Percentiles rank a stretch among this genome's conserved stretches.
Evolutionary conservation across 345 rosid genomes (phyloP).

Genomic region (Bruguiera sexangula): DNA sequence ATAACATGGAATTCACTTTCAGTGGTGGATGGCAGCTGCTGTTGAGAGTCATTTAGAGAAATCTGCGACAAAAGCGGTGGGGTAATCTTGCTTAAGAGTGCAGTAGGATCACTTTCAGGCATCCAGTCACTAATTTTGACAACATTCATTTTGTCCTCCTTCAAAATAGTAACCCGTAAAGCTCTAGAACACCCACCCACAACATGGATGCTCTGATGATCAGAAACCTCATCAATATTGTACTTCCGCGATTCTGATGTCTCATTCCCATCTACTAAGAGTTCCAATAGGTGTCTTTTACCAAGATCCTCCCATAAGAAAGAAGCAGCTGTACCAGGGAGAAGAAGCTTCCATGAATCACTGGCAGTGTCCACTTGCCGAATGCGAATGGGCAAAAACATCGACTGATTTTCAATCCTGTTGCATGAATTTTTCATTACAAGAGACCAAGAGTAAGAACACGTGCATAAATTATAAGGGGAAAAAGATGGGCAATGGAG

Average conservation of each 20-base stretch:
- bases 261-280: constrained; percentile 72
- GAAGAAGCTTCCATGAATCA: constrained; percentile 87
- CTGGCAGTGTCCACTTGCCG: constrained; percentile 72
- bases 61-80: constrained; percentile 39
- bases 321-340: constrained; percentile 83
- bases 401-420: constrained; percentile 94
- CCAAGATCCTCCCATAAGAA: constrained; percentile 98
- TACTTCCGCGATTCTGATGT: constrained; percentile 51
- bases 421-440: constrained; percentile 22
- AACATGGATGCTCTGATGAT: constrained; percentile 58
- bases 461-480: constrained; percentile 6
- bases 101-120: constrained; percentile 76
- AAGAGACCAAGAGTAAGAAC: not conserved
- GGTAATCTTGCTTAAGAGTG: constrained; percentile 32
- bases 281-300: constrained; percentile 61
- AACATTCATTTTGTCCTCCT: constrained; percentile 79
- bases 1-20: constrained; percentile 84
- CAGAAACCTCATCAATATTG: constrained; percentile 79
- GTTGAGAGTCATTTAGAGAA: constrained; percentile 47
- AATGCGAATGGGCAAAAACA: constrained; percentile 75
- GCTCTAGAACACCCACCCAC: constrained; percentile 62
- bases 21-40: constrained; percentile 33
- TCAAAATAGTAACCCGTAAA: constrained; percentile 67
- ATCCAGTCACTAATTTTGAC: constrained; percentile 85
- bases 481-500: not conserved